Percentiles rank a stretch among this genome's conserved stretches.
Evolutionary conservation across 2,329 filamentous ascomycete genomes (phyloP).

Genomic region (Emergomyces orientalis): DNA sequence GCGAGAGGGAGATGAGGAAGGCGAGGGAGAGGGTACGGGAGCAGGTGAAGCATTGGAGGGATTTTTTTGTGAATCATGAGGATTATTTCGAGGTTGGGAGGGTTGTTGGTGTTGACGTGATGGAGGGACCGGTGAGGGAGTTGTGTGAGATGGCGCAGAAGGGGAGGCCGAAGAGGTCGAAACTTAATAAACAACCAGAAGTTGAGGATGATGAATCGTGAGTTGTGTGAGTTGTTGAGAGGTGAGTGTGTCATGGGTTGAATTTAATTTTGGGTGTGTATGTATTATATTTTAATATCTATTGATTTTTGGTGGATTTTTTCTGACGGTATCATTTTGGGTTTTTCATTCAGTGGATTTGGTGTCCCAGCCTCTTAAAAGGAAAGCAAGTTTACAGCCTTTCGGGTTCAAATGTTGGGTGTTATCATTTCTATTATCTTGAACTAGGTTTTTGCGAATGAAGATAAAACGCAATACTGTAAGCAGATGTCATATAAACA

Average conservation of each 20-base stretch:
- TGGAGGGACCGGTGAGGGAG: constrained; percentile 43
- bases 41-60: constrained; percentile 68
- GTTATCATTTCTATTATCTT: background rate
- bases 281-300: background rate
- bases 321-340: no score
- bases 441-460: background rate
- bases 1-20: constrained; percentile 53
- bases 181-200: constrained; percentile 29
- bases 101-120: constrained; percentile 52
- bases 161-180: constrained; percentile 47
- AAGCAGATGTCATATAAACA: no score
- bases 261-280: no score
- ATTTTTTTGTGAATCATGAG: constrained; percentile 68
- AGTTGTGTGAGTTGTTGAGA: background rate
- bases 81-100: constrained; percentile 76
- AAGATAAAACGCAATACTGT: background rate
- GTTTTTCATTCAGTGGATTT: no score
- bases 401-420: background rate
- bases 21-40: constrained; percentile 58
- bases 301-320: no score
- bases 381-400: background rate
- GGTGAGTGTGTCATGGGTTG: background rate
- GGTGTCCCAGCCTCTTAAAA: no score
- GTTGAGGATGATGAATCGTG: constrained; percentile 17
- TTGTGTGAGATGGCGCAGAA: constrained; percentile 65